Base-by-base conservation (phyloP, 257 asterid genomes). In the Striga asiatica region DNA sequence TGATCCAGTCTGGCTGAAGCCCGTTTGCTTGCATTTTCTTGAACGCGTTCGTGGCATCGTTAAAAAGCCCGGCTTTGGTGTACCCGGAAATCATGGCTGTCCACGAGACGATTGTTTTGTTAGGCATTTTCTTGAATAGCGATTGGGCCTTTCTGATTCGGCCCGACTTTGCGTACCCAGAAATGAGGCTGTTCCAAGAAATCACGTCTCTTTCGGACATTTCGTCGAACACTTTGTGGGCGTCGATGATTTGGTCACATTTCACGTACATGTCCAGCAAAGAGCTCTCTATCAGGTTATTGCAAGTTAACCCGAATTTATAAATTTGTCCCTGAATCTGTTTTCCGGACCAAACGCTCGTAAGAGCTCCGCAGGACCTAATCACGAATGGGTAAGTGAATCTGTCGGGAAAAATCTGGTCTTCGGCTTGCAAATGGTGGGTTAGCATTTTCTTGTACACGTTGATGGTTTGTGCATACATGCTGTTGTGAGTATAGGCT, bases 71-170 rank as follows among this genome's bases (percentile, higher is more conserved):
- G n/a, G 24, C 48, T 74, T 58, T 79, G 1, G 83, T 61, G 62
- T 81, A 85, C 60, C 94, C 96, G 0, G 91, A 67, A 24, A 89
- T 83, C 89, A 89, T 81, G 3, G 78, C 60, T 0, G 93, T 89
- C 94, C 93, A 89, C 23, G 97, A 85, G 31, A 83, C 74, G 6
- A 83, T 55, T 21, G 54, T 79, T 69, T 65, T 81, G 8, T 72
- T 34, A 0, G 85, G 79, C 79, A 79, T 79, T 53, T 67, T 74
- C 7, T 81, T 89, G 62, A 89, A 85, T 8, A 83, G 62, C 1
- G 68, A 50, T 69, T 76, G 72, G 2, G 91, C 95, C 53, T 47
- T 78, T 59, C 78, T 76, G 20, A 71, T 65, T 25, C 71, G 79
- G 12, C 88, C 86, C 70, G 74, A 25, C 67, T 72, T 89, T 60